Conservation (phyloP, 1,139 yeast species). For the Tardiomyces blankii region DNA sequence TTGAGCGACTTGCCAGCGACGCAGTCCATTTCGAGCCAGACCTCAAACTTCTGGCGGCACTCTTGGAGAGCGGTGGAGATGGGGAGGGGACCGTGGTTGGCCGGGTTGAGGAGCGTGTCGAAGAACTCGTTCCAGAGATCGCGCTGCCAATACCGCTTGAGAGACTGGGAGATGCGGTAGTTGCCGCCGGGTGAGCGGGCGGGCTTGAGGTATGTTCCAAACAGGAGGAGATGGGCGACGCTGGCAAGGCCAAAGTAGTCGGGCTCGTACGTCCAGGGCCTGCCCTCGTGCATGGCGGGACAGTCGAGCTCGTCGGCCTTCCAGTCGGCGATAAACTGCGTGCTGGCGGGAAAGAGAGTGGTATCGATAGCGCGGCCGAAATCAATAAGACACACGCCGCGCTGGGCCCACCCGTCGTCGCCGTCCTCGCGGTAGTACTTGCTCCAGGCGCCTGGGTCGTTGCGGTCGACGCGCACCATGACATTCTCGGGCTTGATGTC, state of each 20-base stretch:
- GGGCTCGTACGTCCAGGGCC: conserved; percentile 70
- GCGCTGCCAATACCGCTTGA: conserved; percentile 72
- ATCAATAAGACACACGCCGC: conserved; percentile 62
- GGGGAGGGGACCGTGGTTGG: conserved; percentile 25
- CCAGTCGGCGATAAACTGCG: conserved; percentile 53
- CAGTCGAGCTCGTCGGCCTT: conserved; percentile 65
- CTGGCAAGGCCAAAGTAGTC: conserved; percentile 83
- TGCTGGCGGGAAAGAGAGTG: conserved; percentile 37
- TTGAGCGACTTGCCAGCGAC: conserved; percentile 11
- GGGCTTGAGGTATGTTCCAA: conserved; percentile 48
- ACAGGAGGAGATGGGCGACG: conserved; percentile 56
- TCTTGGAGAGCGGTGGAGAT: conserved; percentile 29
- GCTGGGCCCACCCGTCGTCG: conserved; percentile 37
- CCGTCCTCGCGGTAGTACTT: conserved; percentile 24
- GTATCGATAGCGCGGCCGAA: conserved; percentile 78
- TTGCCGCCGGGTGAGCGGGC: conserved; percentile 11
- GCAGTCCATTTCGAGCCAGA: conserved; percentile 29
- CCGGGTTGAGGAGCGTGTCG: conserved; percentile 52
- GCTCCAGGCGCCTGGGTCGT: conserved; percentile 14
- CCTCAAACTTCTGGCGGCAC: conserved; percentile 35
- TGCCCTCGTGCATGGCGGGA: conserved; percentile 51
- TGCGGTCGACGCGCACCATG: conserved; percentile 49
- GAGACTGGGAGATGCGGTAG: conserved; percentile 32
- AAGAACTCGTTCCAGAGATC: conserved; percentile 65
- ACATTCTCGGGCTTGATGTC: conserved; percentile 82